Conservation (phyloP, 495 filamentous ascomycete species). For the Aspergillus hancockii region DNA sequence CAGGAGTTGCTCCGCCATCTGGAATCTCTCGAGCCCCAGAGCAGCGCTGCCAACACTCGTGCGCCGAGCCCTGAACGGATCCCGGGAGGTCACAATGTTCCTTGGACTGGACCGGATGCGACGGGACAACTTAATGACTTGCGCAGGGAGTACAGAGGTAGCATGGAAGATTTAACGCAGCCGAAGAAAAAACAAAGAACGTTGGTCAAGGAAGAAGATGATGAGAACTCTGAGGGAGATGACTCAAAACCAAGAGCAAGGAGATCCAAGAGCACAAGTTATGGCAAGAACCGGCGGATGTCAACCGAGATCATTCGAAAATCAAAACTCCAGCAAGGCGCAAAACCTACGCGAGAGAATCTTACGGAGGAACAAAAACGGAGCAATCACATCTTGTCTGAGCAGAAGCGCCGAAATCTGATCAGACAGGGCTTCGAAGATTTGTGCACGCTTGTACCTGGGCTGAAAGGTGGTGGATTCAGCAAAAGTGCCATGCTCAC, state of each 20-base stretch:
- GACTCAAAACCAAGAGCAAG: conserved; percentile 42
- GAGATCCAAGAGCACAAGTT: conserved; percentile 48
- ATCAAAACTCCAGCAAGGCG: conserved; percentile 28
- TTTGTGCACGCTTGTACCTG: conserved; percentile 69
- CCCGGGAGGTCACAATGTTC: conserved; percentile 17
- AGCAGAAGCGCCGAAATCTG: conserved; percentile 78
- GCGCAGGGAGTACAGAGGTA: conserved; percentile 19
- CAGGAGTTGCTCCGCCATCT: conserved; percentile 54
- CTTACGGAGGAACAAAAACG: conserved; percentile 82
- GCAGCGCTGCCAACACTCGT: conserved; percentile 57
- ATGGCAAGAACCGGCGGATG: conserved; percentile 29
- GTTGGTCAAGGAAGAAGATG: conserved; percentile 37
- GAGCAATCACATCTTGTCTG: conserved; percentile 84
- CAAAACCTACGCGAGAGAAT: conserved; percentile 67
- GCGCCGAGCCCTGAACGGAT: conserved; percentile 56
- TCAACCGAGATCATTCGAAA: conserved; percentile 38
- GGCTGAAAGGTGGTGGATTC: conserved; percentile 64
- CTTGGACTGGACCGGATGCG: conserved; percentile 15
- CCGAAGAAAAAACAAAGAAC: conserved; percentile 40
- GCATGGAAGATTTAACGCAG: conserved; percentile 28
- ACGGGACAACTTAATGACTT: conserved; percentile 13
- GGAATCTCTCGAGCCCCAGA: conserved; percentile 53
- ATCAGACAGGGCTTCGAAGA: conserved; percentile 80
- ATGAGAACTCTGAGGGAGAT: conserved; percentile 41
- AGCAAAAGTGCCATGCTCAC: conserved; percentile 79